Base-by-base conservation (phyloP, 106 monocot genomes). In the Allium sativum region DNA sequence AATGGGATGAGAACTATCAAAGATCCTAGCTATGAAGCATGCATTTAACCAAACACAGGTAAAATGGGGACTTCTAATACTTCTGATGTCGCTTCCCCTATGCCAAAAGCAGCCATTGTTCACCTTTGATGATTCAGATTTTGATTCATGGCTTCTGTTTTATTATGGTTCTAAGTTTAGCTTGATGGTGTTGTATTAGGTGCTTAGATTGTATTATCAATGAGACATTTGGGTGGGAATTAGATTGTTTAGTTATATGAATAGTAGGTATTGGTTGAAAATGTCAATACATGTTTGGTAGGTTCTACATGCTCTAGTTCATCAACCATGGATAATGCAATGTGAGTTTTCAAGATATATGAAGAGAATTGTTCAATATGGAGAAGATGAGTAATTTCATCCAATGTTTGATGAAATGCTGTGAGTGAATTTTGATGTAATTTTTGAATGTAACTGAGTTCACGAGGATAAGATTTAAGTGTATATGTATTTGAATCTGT, bases 11-110 rank as follows among this genome's bases (percentile, higher is more conserved):
- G 70, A 70, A 88, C 87, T 9, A 76, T 70, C 9, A 78, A 96
- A 75, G 77, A 96, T 44, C 96, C 96, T 58, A 96, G 96, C 91
- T n/a, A n/a, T n/a, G n/a, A 73, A 91, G 84, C 73, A 7, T 45
- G 82, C 58, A 43, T 78, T 6, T 82, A 82, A 71, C 16, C 64
- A 42, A 74, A 65, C 19, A 56, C 70, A 1, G 73, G 80, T 41
- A 80, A 84, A 70, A 42, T 77, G 63, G 60, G 73, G 66, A 68
- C 42, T 12, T 55, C 42, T 22, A 84, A 80, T 76, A 77, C 79
- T 21, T 56, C 84, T 13, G 41, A 63, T 12, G 18, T 53, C 7
- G 8, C 73, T 16, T 31, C 50, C 42, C 70, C 76, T 31, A 15
- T 65, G 64, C 51, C 64, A 40, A 51, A 19, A 52, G 18, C 52